These are phyloP conservation scores for Fusarium sororula DNA, from an alignment of 2,329 filamentous ascomycete species.

Conservation along the genomic window DNA sequence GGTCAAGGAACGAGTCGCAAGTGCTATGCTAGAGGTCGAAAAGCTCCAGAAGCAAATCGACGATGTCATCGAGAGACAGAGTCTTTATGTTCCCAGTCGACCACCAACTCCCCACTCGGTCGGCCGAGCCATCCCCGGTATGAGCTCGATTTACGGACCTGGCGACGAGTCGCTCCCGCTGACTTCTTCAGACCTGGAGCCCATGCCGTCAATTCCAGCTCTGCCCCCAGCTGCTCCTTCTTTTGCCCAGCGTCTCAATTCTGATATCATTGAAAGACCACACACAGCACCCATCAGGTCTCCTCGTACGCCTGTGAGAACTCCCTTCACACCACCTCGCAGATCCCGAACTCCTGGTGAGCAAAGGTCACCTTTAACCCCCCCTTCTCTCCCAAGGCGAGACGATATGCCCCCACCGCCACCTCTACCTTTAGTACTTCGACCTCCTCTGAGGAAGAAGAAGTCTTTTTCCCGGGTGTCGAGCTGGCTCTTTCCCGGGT, in stretches of 20 bases:
- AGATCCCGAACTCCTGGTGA: conserved; percentile 45
- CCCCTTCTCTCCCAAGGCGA: conserved; percentile 37
- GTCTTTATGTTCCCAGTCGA: conserved; percentile 62
- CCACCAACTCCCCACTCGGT: conserved; percentile 61
- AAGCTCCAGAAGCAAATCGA: conserved; percentile 67
- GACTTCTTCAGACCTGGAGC: conserved; percentile 53
- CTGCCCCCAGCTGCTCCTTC: conserved; percentile 66
- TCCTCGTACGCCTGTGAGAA: conserved; percentile 46
- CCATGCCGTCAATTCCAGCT: conserved; percentile 66
- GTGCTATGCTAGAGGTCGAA: conserved; percentile 67
- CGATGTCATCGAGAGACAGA: conserved; percentile 67
- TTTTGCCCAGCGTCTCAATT: conserved; percentile 64
- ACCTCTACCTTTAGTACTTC: conserved; percentile 66
- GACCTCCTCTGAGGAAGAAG: conserved; percentile 71
- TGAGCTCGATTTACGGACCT: conserved; percentile 27
- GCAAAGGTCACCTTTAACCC: conserved; percentile 41
- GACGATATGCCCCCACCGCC: conserved; percentile 59
- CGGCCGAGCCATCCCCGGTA: conserved; percentile 46
- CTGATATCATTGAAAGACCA: conserved; percentile 52
- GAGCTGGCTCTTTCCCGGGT: conserved; percentile 63
- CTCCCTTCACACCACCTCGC: conserved; percentile 42
- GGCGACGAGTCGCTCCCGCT: conserved; percentile 19
- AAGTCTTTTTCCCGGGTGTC: conserved; percentile 72
- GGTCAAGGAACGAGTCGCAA: conserved; percentile 65
- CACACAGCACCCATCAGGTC: conserved; percentile 48